These are phyloP conservation scores for Penicillium paradoxum DNA, from an alignment of 495 filamentous ascomycete species.

Conservation along the genomic window DNA sequence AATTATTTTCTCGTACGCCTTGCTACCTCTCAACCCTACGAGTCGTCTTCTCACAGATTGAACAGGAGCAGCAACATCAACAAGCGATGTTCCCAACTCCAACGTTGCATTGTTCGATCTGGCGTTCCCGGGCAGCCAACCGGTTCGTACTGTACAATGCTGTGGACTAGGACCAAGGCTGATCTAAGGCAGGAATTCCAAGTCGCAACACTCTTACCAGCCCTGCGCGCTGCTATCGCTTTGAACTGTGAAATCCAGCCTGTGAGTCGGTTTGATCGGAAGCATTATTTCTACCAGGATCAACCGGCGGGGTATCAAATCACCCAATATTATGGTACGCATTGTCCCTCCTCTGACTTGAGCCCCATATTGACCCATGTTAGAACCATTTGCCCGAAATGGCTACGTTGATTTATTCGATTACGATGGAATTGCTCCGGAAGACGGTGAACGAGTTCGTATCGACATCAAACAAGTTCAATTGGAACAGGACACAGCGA, in stretches of 20 bases:
- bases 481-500: slow-evolving; percentile 96
- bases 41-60: not conserved
- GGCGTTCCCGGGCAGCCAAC: slow-evolving; percentile 84
- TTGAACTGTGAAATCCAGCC: slow-evolving; percentile 72
- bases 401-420: slow-evolving; percentile 65
- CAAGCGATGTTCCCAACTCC: slow-evolving; percentile 68
- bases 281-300: slow-evolving; percentile 99
- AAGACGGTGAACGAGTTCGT: slow-evolving; percentile 59
- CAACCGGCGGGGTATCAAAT: slow-evolving; percentile 96
- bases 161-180: not conserved
- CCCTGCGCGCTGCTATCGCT: slow-evolving; percentile 81
- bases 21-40: not conserved
- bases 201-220: slow-evolving; percentile 75
- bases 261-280: slow-evolving; percentile 81
- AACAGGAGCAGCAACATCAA: slow-evolving; percentile 60
- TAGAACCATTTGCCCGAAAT: slow-evolving; percentile 75
- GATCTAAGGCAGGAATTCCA: slow-evolving; percentile 58
- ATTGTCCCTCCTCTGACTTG: not conserved
- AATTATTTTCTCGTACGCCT: slow-evolving; percentile 69
- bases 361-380: slow-evolving; percentile 1
- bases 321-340: slow-evolving; percentile 80
- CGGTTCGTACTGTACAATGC: slow-evolving; percentile 31
- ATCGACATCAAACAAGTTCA: slow-evolving; percentile 90
- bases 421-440: slow-evolving; percentile 73
- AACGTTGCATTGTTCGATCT: slow-evolving; percentile 86